phyloP scores from a whole-genome alignment of 2,329 filamentous ascomycete genomes.

The Colletotrichum sp. region DNA sequence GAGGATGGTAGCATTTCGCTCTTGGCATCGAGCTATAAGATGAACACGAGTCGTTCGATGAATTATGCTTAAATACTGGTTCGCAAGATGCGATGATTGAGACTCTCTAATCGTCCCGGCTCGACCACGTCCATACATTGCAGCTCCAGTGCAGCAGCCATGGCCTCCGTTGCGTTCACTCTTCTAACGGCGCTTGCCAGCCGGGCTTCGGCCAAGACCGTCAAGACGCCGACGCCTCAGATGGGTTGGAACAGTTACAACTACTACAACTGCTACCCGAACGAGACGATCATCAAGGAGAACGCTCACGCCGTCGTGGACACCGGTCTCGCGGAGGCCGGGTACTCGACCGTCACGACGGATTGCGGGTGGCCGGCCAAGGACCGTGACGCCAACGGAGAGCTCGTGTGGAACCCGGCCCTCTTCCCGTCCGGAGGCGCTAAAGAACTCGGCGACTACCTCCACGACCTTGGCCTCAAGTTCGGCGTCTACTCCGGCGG shows the following conservation, averaged over 20 bases:
- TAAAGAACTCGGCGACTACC: constrained; percentile 49
- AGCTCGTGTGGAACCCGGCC: constrained; percentile 52
- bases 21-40: constrained; percentile 3
- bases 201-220: constrained; percentile 13
- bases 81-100: background rate
- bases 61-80: background rate
- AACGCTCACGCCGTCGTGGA: constrained; percentile 60
- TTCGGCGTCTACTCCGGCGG: constrained; percentile 61
- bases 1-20: background rate
- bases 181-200: background rate
- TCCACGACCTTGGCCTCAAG: constrained; percentile 51
- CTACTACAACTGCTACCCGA: constrained; percentile 54
- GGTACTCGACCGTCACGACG: constrained; percentile 60
- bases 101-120: background rate
- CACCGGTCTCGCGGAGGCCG: constrained; percentile 53
- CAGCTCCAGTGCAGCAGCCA: background rate
- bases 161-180: background rate
- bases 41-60: background rate
- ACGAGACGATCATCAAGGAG: constrained; percentile 50
- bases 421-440: constrained; percentile 56
- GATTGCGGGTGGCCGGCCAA: constrained; percentile 63
- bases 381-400: constrained; percentile 44
- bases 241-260: constrained; percentile 68
- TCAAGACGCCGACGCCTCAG: constrained; percentile 38
- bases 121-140: background rate